Conservation (phyloP, 78 protist species). For the Isochrysis galbana region DNA sequence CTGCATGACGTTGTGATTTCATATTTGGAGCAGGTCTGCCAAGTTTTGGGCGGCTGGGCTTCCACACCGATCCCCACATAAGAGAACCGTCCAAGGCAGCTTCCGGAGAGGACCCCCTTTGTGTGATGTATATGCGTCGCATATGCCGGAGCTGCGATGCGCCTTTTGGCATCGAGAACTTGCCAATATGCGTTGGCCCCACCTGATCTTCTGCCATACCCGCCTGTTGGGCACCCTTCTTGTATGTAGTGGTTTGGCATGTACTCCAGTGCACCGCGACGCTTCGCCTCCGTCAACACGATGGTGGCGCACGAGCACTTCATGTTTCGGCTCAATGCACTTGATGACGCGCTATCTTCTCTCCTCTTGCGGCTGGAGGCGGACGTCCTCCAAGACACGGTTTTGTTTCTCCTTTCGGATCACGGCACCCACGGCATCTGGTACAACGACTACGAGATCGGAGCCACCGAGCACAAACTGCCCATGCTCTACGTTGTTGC, state of each 20-base stretch:
- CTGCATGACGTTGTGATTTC: neutral
- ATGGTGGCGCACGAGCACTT: conserved; percentile 24
- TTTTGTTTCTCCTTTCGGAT: neutral
- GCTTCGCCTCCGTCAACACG: conserved; percentile 4
- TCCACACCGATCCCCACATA: no score
- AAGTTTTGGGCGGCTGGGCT: no score
- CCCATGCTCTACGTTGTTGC: neutral
- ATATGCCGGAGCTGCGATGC: no score
- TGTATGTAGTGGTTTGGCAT: neutral
- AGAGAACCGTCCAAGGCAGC: no score
- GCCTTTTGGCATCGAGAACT: no score
- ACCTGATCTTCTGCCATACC: no score
- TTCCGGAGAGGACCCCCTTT: no score
- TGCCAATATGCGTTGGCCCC: no score
- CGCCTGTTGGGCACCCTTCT: no score
- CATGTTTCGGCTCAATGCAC: neutral
- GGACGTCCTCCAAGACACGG: neutral
- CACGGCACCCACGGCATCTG: conserved; percentile 32
- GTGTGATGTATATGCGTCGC: no score
- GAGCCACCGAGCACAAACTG: conserved; percentile 1
- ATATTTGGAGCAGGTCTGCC: neutral
- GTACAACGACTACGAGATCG: conserved; percentile 15
- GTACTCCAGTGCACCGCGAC: neutral
- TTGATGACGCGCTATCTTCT: neutral
- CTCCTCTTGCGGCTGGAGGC: neutral